Evolutionary conservation across 2,329 filamentous ascomycete species (phyloP), one percentile per base, ranked within the genome.

Genomic region (Gaeumannomyces sp.): DNA sequence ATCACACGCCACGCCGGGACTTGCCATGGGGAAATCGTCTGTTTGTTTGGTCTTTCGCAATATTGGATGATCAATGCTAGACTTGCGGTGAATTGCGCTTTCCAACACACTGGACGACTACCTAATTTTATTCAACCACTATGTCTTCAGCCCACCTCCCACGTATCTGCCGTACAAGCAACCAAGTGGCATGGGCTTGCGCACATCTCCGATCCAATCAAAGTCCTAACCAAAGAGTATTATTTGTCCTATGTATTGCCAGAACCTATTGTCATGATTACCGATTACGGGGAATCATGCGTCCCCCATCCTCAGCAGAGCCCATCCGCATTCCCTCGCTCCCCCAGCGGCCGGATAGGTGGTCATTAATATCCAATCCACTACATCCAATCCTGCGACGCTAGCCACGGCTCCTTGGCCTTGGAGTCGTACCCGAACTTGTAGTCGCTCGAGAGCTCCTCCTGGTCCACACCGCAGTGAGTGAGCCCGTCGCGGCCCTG

Each of bases 401-500:
- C 72, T 53, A 71, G 68, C 84, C 83, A 87, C 31, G 84, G 83
- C 70, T 81, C 79, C 64, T 81, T 84, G 31, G 79, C 78, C 67
- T 76, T 72, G 22, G 76, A 75, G 38, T 82, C 79, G 59, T 82
- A 74, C 6, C 89, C 88, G 73, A 90, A 87, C 73, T 84, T 64
- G 74, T 92, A 93, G 65, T 74, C 77, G 66, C 82, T 83, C 66
- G 82, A 78, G 71, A 93, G 77, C 73, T 90, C 87, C 77, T 93
- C 90, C 76, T 92, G 83, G 72, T 94, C 91, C 65, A 94, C 85
- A 16, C 90, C 91, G 72, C 89, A 89, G 78, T 93, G 91, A 67
- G 85, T 84, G 74, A 89, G 82, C 4, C 88, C 87, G 74, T 94
- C 91, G 25, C 90, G 79, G 0, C 91, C 91, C 57, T 78, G 77